Evolutionary conservation across 345 rosid species (phyloP).

Genomic region (Limnanthes douglasii): DNA sequence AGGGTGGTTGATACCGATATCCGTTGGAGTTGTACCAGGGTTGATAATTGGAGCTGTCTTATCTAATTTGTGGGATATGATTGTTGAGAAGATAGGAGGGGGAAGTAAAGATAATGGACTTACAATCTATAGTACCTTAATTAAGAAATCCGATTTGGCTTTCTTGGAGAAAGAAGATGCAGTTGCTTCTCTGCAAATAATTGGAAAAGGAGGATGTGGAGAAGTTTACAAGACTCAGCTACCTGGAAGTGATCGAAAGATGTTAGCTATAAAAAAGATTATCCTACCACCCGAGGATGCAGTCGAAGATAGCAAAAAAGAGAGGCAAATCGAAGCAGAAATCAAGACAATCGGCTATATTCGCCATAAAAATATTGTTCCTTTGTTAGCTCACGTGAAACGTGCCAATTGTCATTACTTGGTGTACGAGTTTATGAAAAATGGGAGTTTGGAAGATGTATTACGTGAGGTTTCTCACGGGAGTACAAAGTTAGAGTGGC

Average conservation of each 20-base stretch:
- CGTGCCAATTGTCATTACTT: constrained; percentile 68
- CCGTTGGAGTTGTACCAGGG: constrained; percentile 51
- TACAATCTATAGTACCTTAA: constrained; percentile 57
- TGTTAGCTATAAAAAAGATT: constrained; percentile 69
- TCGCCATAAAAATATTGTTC: constrained; percentile 67
- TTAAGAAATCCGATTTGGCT: constrained; percentile 63
- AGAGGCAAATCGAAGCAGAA: constrained; percentile 77
- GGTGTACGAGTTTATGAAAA: constrained; percentile 79
- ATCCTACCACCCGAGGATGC: constrained; percentile 64
- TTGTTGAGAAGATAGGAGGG: constrained; percentile 29
- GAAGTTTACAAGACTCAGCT: constrained; percentile 71
- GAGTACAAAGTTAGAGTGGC: constrained; percentile 46
- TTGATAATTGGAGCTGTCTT: constrained; percentile 50
- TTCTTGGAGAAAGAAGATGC: constrained; percentile 72
- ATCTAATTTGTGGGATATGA: constrained; percentile 38
- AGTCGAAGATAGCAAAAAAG: constrained; percentile 44
- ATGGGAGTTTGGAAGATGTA: constrained; percentile 74
- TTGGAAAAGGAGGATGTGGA: constrained; percentile 91
- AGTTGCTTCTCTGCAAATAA: constrained; percentile 28
- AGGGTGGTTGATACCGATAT: constrained; percentile 52
- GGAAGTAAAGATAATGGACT: constrained; percentile 36
- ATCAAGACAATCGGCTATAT: constrained; percentile 72
- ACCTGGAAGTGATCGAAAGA: constrained; percentile 50
- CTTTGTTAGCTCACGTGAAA: constrained; percentile 63
- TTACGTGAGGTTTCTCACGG: constrained; percentile 30